Evolutionary conservation across 371 early-diverging fungal species (phyloP).

Genomic region (Syncephalastrum monosporum): DNA sequence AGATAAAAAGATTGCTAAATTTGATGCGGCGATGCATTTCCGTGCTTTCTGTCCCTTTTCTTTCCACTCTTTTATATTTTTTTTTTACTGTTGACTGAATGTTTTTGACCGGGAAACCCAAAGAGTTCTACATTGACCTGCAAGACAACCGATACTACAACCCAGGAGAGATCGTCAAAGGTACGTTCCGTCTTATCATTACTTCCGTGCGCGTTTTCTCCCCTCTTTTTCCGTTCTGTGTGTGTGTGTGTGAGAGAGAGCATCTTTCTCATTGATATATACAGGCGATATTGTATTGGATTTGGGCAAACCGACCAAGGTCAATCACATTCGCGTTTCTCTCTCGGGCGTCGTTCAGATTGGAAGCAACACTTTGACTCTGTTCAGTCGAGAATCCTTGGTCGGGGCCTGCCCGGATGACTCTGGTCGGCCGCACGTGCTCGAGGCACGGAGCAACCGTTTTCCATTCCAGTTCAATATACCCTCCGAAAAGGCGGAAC

Average conservation of each 20-base stretch:
- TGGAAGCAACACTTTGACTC: slow-evolving; percentile 17
- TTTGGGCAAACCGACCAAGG: slow-evolving; percentile 36
- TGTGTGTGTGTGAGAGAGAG: background rate
- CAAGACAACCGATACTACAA: slow-evolving; percentile 35
- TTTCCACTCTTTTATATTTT: slow-evolving; percentile 3
- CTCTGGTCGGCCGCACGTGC: slow-evolving; percentile 23
- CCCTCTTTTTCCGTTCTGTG: background rate
- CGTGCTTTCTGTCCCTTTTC: background rate
- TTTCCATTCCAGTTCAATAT: slow-evolving; percentile 44
- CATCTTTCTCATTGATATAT: background rate
- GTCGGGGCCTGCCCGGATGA: slow-evolving; percentile 30
- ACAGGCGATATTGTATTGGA: slow-evolving; percentile 41
- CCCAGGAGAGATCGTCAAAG: slow-evolving; percentile 44
- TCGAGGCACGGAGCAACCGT: slow-evolving; percentile 39
- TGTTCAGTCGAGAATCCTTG: slow-evolving; percentile 24
- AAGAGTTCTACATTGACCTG: slow-evolving; percentile 47
- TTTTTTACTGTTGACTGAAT: slow-evolving; percentile 3
- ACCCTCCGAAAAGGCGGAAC: slow-evolving; percentile 20
- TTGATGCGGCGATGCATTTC: too few relatives aligned
- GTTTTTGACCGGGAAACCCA: slow-evolving; percentile 19
- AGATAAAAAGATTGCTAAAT: too few relatives aligned
- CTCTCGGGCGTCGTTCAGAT: slow-evolving; percentile 33
- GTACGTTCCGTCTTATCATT: slow-evolving; percentile 15
- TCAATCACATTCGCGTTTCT: slow-evolving; percentile 31
- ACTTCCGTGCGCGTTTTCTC: background rate